Evolutionary conservation across 345 rosid species (phyloP), one percentile per base, ranked within the genome.

Genomic region (Passiflora organensis): DNA sequence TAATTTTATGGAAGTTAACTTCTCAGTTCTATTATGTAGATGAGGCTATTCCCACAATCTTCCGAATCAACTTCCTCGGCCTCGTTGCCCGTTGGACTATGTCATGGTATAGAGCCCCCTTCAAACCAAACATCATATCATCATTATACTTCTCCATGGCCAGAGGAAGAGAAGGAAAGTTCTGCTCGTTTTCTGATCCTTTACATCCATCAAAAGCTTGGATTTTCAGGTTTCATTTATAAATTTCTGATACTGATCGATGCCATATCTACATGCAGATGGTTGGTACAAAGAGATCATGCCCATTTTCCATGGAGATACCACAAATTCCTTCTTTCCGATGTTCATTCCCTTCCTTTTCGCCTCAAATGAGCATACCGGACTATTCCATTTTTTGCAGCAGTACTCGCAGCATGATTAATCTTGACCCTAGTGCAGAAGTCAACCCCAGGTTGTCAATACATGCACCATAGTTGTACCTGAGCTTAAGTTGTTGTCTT

Each of bases 41-140:
- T 73, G 54, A 70, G 73, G 69, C 51, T 65, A 43, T 70, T 70
- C 13, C 70, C 63, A 5, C 13, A 21, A 0, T 37, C 71, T 37
- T 41, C 52, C 28, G 12, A 58, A 11, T 44, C 65, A 21, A 62
- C 72, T 25, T 65, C 72, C 21, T 39, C 66, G 25, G 17, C 59
- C 64, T 20, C 57, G 53, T 48, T 62, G 43, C 45, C 78, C 23
- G 66, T 67, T 51, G 84, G 74, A 43, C 53, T 63, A 51, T 67
- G 60, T 71, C 64, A 63, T 48, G 62, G 57, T 28, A 15, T 32
- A 59, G 89, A 82, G 82, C 85, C 80, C 66, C 89, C 83, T 82
- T 74, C 83, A 74, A 75, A 55, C 85, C 94, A 81, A 77, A 64
- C 59, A 52, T 58, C 71, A 6, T 41, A 48, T 62, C 64, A 32